Base-by-base conservation (phyloP, 768 basidiomycete species). In the Tricholoma flavovirens region DNA sequence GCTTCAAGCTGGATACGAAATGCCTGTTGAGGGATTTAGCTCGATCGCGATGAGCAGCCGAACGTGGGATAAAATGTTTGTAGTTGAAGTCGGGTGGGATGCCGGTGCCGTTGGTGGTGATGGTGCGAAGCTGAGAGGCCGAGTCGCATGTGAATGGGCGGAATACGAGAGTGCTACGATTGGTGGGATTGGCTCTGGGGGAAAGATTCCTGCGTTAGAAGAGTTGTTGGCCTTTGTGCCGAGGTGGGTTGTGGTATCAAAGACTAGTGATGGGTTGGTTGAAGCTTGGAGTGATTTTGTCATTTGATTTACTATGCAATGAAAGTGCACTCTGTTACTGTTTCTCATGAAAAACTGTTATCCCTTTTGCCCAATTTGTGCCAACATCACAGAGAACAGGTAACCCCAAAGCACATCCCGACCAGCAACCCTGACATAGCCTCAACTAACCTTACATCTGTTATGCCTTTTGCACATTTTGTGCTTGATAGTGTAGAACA, bases 151-250 rank as follows among this genome's bases (percentile, higher is more conserved):
- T 30, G 55, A 56, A 26, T 56, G 49, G 82, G 79, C 76, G n/a
- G 87, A 89, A 63, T 83, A 84, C 60, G 79, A 81, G 67, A 80
- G 80, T 61, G 83, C 66, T 42, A 78, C 75, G 59, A 66, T 81
- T 11, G 83, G 81, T 40, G 71, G 76, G 58, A 74, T 75, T 15
- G 51, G 57, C 15, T 61, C 15, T 24, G 46, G 22, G 21, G 62
- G 57, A 36, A 71, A 67, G 65, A 80, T 83, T 26, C 82, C 82
- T 7, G 81, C 81, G 14, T 67, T 75, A 45, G 79, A 83, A 64
- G 82, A 83, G 60, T 72, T 77, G 38, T 57, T 80, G 2, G 57
- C 51, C 15, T 80, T 79, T 63, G 60, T 82, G 60, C 82, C 82
- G 32, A 67, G 75, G 58, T 83, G 81, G 81, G 77, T 73, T 12